phyloP scores from a whole-genome alignment of 768 basidiomycete genomes.

The Leccinum uliginosum region DNA sequence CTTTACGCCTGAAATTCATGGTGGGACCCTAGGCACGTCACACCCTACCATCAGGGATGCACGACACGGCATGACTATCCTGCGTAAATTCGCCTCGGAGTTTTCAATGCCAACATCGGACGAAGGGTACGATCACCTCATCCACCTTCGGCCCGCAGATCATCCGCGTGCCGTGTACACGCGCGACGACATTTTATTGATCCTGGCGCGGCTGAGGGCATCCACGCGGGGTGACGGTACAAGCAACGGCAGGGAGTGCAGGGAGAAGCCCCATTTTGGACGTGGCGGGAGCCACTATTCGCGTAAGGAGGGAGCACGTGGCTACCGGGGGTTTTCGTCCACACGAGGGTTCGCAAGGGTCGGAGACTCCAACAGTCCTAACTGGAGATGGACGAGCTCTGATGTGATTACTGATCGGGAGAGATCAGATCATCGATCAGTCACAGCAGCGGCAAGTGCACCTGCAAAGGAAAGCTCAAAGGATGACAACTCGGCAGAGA shows the following conservation, averaged over 20 bases:
- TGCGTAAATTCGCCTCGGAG: constrained; percentile 61
- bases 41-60: constrained; percentile 74
- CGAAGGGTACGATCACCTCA: constrained; percentile 67
- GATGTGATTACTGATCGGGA: constrained; percentile 11
- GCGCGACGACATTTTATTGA: constrained; percentile 44
- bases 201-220: constrained; percentile 46
- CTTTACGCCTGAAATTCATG: background rate
- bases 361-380: constrained; percentile 9
- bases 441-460: constrained; percentile 1
- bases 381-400: constrained; percentile 18
- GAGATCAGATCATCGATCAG: constrained; percentile 15
- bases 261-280: constrained; percentile 6
- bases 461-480: constrained; percentile 26
- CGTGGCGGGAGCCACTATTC: constrained; percentile 3
- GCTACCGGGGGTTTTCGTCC: constrained; percentile 12
- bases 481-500: constrained; percentile 17
- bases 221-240: constrained; percentile 21
- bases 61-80: constrained; percentile 54
- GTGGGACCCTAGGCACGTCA: constrained; percentile 46
- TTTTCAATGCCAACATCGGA: constrained; percentile 49
- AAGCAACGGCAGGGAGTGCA: constrained; percentile 4
- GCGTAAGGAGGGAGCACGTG: constrained; percentile 19
- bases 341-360: constrained; percentile 13
- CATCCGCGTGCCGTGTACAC: constrained; percentile 44
- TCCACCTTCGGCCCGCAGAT: constrained; percentile 34